These are phyloP conservation scores for Nicotiana tomentosiformis DNA, from an alignment of 257 asterid genomes.

Conservation along the genomic window DNA sequence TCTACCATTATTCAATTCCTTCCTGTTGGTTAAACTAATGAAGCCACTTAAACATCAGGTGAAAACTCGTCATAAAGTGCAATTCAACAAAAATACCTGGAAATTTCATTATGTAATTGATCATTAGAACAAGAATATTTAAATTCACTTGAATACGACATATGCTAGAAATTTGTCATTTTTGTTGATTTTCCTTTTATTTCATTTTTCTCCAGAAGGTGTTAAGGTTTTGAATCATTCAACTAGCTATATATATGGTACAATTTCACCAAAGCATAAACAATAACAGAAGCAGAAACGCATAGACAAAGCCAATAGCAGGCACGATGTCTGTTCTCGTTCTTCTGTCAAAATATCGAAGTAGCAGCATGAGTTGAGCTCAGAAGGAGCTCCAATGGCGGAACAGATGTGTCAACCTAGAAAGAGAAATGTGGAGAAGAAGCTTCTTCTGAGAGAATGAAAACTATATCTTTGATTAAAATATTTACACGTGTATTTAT, in stretches of 20 bases:
- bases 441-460: no score
- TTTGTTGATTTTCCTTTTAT: background rate
- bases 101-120: background rate
- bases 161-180: background rate
- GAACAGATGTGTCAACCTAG: no score
- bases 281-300: conserved; percentile 42
- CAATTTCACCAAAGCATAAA: conserved; percentile 48
- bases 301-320: conserved; percentile 47
- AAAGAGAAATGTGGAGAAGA: no score
- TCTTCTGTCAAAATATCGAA: no score
- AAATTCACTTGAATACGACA: background rate
- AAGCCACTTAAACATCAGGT: background rate
- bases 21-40: background rate
- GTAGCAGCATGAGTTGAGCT: no score
- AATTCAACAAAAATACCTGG: background rate
- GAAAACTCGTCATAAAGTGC: background rate
- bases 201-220: background rate
- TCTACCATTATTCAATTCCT: background rate
- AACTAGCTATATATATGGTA: conserved; percentile 18
- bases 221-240: background rate
- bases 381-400: no score
- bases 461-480: no score
- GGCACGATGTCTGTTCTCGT: conserved; percentile 25
- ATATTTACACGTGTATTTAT: no score
- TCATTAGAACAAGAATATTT: background rate